phyloP scores from a whole-genome alignment of 2,329 filamentous ascomycete genomes.

The Apiospora aurea region DNA sequence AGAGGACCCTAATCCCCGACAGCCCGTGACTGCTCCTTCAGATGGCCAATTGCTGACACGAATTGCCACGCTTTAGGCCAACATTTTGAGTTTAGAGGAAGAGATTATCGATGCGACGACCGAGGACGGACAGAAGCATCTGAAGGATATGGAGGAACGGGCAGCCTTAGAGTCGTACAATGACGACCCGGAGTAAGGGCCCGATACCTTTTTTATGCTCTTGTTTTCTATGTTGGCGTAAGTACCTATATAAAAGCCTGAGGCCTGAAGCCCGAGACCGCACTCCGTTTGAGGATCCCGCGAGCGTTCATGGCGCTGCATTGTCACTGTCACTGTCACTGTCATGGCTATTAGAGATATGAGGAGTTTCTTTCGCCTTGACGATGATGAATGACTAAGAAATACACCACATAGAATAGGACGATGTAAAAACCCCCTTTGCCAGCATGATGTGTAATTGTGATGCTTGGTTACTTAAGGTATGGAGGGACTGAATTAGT shows the following conservation, averaged over 20 bases:
- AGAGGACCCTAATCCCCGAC: constrained; percentile 46
- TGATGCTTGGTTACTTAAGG: background rate
- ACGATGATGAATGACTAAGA: background rate
- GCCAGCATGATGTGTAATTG: background rate
- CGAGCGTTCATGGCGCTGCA: background rate
- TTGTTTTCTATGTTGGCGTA: background rate
- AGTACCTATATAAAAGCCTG: background rate
- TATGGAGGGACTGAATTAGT: background rate
- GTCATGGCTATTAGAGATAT: background rate
- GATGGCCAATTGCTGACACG: constrained; percentile 36
- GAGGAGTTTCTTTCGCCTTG: background rate
- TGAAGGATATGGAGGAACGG: constrained; percentile 76
- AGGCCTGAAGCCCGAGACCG: background rate
- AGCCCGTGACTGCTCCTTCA: constrained; percentile 27
- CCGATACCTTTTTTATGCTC: background rate
- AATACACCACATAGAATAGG: background rate
- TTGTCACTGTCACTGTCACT: background rate
- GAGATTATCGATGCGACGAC: constrained; percentile 96
- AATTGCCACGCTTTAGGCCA: constrained; percentile 58
- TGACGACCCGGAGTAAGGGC: constrained; percentile 50
- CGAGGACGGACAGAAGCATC: constrained; percentile 78
- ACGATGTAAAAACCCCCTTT: background rate
- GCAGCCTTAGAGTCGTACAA: constrained; percentile 47
- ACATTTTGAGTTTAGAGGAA: constrained; percentile 89
- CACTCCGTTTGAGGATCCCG: background rate